These are phyloP conservation scores for Exophiala oligosperma DNA, from an alignment of 2,329 filamentous ascomycete genomes.

Conservation along the genomic window DNA sequence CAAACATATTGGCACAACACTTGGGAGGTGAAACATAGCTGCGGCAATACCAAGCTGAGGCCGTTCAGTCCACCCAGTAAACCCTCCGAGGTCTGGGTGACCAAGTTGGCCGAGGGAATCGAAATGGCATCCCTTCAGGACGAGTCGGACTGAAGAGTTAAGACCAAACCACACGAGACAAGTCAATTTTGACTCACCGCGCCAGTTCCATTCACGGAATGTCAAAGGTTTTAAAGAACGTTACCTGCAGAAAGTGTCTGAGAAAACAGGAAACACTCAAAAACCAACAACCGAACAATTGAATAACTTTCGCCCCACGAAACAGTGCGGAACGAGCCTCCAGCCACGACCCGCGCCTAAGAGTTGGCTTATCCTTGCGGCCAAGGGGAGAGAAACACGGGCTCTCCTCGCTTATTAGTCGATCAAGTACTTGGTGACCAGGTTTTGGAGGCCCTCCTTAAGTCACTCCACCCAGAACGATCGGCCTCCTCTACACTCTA, in stretches of 20 bases:
- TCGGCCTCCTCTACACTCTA: background rate
- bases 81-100: constrained; percentile 8
- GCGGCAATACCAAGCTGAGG: constrained; percentile 7
- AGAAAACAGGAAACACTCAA: background rate
- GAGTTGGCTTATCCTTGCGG: background rate
- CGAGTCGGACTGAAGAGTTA: background rate
- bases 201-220: constrained; percentile 2
- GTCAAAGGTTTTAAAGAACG: background rate
- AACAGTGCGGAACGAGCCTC: constrained; percentile 20
- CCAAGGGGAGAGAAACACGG: background rate
- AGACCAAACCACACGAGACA: background rate
- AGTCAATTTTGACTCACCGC: constrained; percentile 3
- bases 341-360: constrained; percentile 18
- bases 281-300: background rate
- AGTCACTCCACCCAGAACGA: background rate
- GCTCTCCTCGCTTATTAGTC: background rate
- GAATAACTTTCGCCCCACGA: too few relatives aligned
- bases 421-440: background rate
- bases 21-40: constrained; percentile 11
- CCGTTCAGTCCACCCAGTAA: background rate
- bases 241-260: background rate
- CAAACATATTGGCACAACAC: constrained; percentile 14
- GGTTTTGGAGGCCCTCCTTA: background rate
- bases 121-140: constrained; percentile 1
- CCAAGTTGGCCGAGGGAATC: constrained; percentile 7